These are phyloP conservation scores for Paraphaeosphaeria sporulosa DNA, from an alignment of 2,329 filamentous ascomycete species.

Conservation along the genomic window DNA sequence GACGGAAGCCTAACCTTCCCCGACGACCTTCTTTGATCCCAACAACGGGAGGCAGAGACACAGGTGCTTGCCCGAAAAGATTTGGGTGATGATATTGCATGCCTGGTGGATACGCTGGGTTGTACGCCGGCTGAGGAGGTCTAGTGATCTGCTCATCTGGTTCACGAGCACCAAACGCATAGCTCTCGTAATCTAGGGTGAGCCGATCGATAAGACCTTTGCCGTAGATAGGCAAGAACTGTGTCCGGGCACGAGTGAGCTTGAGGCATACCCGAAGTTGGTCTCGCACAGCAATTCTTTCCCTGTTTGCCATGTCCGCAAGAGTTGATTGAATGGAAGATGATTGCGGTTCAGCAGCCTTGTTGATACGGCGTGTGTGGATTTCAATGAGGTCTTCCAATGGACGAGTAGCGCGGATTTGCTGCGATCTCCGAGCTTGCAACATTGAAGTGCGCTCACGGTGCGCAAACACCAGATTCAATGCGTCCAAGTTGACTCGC, in stretches of 20 bases:
- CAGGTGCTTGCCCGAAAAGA: conserved; percentile 33
- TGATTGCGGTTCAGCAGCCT: conserved; percentile 58
- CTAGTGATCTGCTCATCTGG: conserved; percentile 26
- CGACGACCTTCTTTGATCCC: conserved; percentile 54
- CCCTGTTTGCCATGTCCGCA: conserved; percentile 70
- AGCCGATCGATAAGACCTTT: conserved; percentile 78
- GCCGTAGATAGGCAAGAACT: conserved; percentile 83
- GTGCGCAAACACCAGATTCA: conserved; percentile 78
- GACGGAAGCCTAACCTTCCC: conserved; percentile 41
- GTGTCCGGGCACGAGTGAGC: conserved; percentile 80
- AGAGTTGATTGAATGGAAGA: conserved; percentile 74
- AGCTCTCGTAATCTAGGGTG: conserved; percentile 61
- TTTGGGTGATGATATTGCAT: conserved; percentile 23
- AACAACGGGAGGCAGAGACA: conserved; percentile 25
- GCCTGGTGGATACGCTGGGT: conserved; percentile 15
- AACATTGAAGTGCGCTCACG: conserved; percentile 70
- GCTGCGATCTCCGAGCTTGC: conserved; percentile 46
- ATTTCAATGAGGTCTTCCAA: conserved; percentile 75
- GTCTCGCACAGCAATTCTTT: conserved; percentile 71
- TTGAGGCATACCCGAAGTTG: conserved; percentile 83
- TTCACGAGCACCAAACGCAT: conserved; percentile 52
- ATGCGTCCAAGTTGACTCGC: conserved; percentile 74
- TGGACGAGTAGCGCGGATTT: conserved; percentile 69
- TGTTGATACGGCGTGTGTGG: conserved; percentile 67
- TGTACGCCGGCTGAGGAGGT: conserved; percentile 13